phyloP scores from a whole-genome alignment of 805 yeast genomes.

The Hanseniaspora jakobsenii region DNA sequence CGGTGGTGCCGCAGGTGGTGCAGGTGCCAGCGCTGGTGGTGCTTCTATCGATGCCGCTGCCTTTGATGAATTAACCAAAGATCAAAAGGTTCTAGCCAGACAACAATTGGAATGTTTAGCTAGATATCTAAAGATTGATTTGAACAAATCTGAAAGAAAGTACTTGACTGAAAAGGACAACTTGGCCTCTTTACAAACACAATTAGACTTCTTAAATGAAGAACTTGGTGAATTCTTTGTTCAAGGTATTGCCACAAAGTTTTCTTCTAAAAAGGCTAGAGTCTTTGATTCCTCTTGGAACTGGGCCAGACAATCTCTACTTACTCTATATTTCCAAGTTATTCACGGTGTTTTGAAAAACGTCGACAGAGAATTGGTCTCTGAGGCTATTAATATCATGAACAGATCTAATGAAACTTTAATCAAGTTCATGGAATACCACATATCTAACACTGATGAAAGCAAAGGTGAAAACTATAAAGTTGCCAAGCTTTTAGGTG shows the following conservation, averaged over 20 bases:
- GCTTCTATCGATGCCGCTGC: conserved; percentile 93
- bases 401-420: conserved; percentile 89
- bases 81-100: conserved; percentile 38
- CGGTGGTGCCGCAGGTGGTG: conserved; percentile 38
- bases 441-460: conserved; percentile 47
- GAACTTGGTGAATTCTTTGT: conserved; percentile 92
- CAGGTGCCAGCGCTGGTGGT: conserved; percentile 56
- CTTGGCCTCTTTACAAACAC: conserved; percentile 67
- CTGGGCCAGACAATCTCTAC: conserved; percentile 97
- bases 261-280: conserved; percentile 87
- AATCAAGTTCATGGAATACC: conserved; percentile 93
- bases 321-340: conserved; percentile 87
- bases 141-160: conserved; percentile 81
- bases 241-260: conserved; percentile 77
- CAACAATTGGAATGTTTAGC: conserved; percentile 78
- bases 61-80: conserved; percentile 51
- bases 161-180: conserved; percentile 70
- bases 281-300: conserved; percentile 97
- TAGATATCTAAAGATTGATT: conserved; percentile 83
- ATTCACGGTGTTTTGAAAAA: conserved; percentile 85
- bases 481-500: conserved; percentile 80
- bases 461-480: conserved; percentile 83
- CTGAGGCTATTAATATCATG: conserved; percentile 94
- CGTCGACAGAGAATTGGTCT: conserved; percentile 89
- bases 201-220: conserved; percentile 60